Percentiles rank a stretch among this genome's conserved stretches.
Conservation (phyloP, 768 basidiomycete genomes). For the Suillus variegatus region DNA sequence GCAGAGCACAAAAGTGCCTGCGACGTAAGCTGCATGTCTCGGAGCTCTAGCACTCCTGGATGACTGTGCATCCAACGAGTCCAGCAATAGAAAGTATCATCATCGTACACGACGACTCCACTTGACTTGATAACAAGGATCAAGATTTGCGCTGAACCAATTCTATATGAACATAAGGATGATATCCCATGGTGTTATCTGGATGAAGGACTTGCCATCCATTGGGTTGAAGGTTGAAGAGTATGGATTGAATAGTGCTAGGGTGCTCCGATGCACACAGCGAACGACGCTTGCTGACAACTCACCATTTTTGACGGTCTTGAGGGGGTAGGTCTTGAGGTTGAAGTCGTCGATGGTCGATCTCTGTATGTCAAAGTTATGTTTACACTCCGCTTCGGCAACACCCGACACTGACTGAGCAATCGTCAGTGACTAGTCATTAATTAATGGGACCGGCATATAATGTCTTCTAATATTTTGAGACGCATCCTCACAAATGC, state of each 20-base stretch:
- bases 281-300: constrained; percentile 16
- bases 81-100: constrained; percentile 48
- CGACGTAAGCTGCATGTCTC: constrained; percentile 38
- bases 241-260: constrained; percentile 41
- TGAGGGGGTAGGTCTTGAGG: constrained; percentile 37
- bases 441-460: not conserved
- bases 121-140: constrained; percentile 20
- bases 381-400: constrained; percentile 25
- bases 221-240: constrained; percentile 33
- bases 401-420: constrained; percentile 13
- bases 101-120: constrained; percentile 39
- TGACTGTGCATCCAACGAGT: constrained; percentile 27
- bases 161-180: constrained; percentile 15
- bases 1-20: constrained; percentile 22
- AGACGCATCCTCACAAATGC: constrained; percentile 10
- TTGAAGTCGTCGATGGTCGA: constrained; percentile 3
- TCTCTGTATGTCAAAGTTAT: too few species aligned
- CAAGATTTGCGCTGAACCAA: constrained; percentile 24
- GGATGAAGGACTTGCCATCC: constrained; percentile 50
- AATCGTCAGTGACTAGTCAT: not conserved
- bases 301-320: constrained; percentile 59
- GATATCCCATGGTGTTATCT: constrained; percentile 34
- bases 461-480: constrained; percentile 12
- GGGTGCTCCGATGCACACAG: constrained; percentile 37
- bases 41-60: constrained; percentile 53